Percentiles rank a stretch among this genome's conserved stretches.
These are phyloP conservation scores for Nannochloropsis gaditana DNA, from an alignment of 108 stramenopile genomes.

Conservation along the genomic window DNA sequence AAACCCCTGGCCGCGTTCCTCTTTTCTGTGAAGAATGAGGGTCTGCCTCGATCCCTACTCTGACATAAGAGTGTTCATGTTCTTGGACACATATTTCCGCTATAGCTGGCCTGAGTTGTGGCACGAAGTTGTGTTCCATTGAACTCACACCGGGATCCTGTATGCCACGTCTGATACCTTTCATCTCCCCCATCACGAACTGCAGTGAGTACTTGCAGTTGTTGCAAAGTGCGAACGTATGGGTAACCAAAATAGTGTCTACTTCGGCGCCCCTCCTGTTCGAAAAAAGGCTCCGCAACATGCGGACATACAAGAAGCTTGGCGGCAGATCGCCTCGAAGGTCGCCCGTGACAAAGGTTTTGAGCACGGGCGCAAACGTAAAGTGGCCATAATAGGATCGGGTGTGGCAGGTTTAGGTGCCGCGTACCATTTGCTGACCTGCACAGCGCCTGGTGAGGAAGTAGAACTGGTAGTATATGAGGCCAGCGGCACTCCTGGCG, in stretches of 20 bases:
- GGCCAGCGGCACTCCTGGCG: constrained; percentile 65
- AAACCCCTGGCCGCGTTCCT: too few species aligned
- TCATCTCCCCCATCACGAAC: too few species aligned
- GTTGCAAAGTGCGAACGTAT: not conserved
- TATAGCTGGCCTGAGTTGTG: too few species aligned
- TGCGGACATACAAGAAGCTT: constrained; percentile 7
- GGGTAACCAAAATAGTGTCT: not conserved
- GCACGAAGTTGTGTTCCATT: too few species aligned
- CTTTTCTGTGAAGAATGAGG: too few species aligned
- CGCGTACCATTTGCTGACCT: constrained; percentile 6
- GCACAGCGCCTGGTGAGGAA: constrained; percentile 45
- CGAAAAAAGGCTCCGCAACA: constrained; percentile 16
- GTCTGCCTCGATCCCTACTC: too few species aligned
- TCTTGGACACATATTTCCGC: too few species aligned
- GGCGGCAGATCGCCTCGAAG: not conserved
- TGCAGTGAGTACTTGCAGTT: too few species aligned
- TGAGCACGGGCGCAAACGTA: not conserved
- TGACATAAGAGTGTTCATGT: too few species aligned
- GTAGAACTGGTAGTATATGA: constrained; percentile 75
- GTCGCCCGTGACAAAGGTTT: not conserved
- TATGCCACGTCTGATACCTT: too few species aligned
- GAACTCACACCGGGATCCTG: too few species aligned
- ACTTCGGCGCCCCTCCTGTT: not conserved
- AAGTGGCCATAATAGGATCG: constrained; percentile 54
- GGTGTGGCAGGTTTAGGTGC: constrained; percentile 55